Evolutionary conservation across 2,329 filamentous ascomycete species (phyloP), one percentile per base, ranked within the genome.

Genomic region (Kalmusia sp.): DNA sequence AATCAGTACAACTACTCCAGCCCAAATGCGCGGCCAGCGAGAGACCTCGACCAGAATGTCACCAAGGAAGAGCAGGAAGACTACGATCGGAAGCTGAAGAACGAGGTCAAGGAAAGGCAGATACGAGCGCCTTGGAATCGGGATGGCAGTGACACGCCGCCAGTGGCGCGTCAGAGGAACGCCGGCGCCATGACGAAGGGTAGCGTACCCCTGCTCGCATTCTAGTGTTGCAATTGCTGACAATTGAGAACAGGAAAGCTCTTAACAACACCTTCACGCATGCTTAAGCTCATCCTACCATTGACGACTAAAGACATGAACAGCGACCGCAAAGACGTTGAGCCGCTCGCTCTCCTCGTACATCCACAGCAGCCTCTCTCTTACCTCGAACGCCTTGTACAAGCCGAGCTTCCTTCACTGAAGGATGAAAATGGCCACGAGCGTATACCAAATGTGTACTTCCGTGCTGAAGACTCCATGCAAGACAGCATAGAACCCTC

Each of bases 301-400:
- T 80, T 96, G 22, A 86, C 85, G 0, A 87, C 84, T 0, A 75
- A 80, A 39, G 85, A 87, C 51, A 79, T 80, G 25, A 82, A 84
- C 57, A 76, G 77, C 1, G 83, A 87, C 57, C 80, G 86, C 51
- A 88, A 89, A 73, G 83, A 87, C 41, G 86, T 93, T n/a, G 90
- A 96, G 63, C 92, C 92, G 0, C 80, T 96, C 11, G 92, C 92
- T 1, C 82, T 96, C 0, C 84, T 96, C 2, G 83, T 96, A 0
- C 93, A 96, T 64, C 92, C 93, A 0, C 91, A 96, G 57, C 93
- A 97, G 69, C 93, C 93, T 0, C 82, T 97, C 3, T 96, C 91
- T 7, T 96, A 96, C 71, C 86, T 96, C 35, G 91, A 96, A 72
- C 86, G 91, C 7, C 79, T 97, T 3, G 93, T 97, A 40, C 93